Evolutionary conservation across 352 stramenopile genomes (phyloP), one percentile per base, ranked within the genome.

Genomic region (Pythium phragmitis): DNA sequence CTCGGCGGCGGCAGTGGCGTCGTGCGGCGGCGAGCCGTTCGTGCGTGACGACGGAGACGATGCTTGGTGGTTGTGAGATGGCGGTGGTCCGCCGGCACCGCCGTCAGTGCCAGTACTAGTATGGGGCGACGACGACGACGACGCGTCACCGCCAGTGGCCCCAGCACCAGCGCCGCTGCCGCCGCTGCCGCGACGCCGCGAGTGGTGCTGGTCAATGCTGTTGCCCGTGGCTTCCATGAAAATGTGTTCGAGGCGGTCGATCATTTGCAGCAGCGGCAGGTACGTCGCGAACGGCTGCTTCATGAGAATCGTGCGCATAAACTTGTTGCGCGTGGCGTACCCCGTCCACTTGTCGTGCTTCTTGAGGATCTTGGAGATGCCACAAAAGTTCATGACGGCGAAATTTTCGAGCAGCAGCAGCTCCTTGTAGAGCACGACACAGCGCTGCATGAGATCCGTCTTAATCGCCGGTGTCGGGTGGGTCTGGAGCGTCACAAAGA

Each of bases 281-380:
- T 94, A 96, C 46, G 85, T 93, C 5, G 87, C 84, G 50, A 96
- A 96, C 0, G 85, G 84, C 64, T 96, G 87, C 69, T 93, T 93
- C 80, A 93, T 96, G 53, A 96, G 68, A 57, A 96, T 93, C 64
- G 82, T 91, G 62, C 90, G 81, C 82, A 96, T 93, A 57, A 94
- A 96, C 72, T 96, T 96, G 69, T 91, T 87, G 30, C 87, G 85
- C 30, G 87, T 96, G n/a, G 85, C 85, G 61, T 96, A 96, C 48
- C 87, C 87, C n/a, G 87, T 96, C 87, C 87, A 96, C 66, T 94
- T 94, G 77, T 96, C 87, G 63, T 96, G 87, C 63, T 96, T 96
- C 55, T 96, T 96, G 36, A 96, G 73, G 57, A 96, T 96, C 85
- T 96, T 96, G 47, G 85, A 94, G 73, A 94, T 92, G 57, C 84